Percentiles rank a stretch among this genome's conserved stretches.
Evolutionary conservation across 2,329 filamentous ascomycete genomes (phyloP).

Genomic region (Trichoderma sp.): DNA sequence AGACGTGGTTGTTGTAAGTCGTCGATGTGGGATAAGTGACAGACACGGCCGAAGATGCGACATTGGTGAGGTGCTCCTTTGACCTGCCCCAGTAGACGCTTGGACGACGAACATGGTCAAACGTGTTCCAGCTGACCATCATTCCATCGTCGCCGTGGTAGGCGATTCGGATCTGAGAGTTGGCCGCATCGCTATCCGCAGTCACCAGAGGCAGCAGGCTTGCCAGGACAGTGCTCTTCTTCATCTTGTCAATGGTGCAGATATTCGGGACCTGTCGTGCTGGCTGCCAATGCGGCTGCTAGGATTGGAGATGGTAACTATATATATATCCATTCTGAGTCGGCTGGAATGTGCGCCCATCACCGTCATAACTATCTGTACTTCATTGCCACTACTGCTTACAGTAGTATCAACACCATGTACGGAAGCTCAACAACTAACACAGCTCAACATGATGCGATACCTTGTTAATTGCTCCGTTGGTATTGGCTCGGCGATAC

Average conservation of each 20-base stretch:
- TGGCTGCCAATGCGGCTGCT: not conserved
- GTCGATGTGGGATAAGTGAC: slow-evolving; percentile 16
- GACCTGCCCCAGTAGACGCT: slow-evolving; percentile 4
- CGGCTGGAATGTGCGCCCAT: not conserved
- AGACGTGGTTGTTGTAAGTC: slow-evolving; percentile 16
- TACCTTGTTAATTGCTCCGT: not conserved
- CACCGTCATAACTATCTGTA: not conserved
- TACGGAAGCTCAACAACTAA: not conserved
- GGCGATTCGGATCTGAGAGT: slow-evolving; percentile 7
- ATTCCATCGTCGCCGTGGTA: slow-evolving; percentile 11
- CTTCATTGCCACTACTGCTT: not conserved
- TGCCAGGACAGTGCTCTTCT: not conserved
- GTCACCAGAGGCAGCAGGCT: not conserved
- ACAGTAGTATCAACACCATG: not conserved
- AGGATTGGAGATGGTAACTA: not conserved
- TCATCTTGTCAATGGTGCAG: not conserved
- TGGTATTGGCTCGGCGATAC: not conserved
- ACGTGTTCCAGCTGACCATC: slow-evolving; percentile 18
- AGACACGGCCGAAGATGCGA: slow-evolving; percentile 9
- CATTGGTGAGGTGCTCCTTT: slow-evolving; percentile 1
- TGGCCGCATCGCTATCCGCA: not conserved
- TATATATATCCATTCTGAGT: not conserved
- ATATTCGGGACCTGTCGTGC: not conserved
- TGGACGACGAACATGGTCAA: not conserved
- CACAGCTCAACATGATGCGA: not conserved